phyloP scores from a whole-genome alignment of 495 filamentous ascomycete species.

The Aspergillus affinis region DNA sequence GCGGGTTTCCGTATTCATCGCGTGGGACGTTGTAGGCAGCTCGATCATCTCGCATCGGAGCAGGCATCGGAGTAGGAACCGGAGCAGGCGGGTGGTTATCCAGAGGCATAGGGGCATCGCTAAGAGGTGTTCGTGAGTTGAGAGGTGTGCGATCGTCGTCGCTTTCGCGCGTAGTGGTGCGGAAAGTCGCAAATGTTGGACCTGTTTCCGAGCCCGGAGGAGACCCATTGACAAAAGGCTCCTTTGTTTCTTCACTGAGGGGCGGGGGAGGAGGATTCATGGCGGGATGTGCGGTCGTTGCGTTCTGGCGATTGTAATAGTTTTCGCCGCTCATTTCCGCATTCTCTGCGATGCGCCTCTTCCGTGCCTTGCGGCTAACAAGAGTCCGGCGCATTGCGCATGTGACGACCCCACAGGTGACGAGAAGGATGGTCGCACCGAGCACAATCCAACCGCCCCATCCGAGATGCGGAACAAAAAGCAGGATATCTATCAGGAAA shows the following conservation, averaged over 20 bases:
- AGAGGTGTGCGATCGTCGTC: constrained; percentile 83
- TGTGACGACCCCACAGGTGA: constrained; percentile 78
- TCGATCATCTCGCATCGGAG: constrained; percentile 22
- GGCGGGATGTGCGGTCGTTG: constrained; percentile 40
- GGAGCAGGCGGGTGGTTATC: constrained; percentile 21
- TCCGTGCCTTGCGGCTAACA: constrained; percentile 86
- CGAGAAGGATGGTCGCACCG: constrained; percentile 83
- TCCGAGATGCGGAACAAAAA: constrained; percentile 90
- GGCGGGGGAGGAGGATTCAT: constrained; percentile 36
- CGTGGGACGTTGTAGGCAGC: constrained; percentile 43
- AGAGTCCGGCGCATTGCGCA: constrained; percentile 97
- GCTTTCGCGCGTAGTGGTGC: constrained; percentile 60
- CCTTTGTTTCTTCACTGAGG: constrained; percentile 48
- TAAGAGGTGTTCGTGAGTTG: constrained; percentile 57
- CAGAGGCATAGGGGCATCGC: constrained; percentile 25
- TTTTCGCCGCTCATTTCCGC: constrained; percentile 93
- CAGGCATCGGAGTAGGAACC: background rate
- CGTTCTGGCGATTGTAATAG: constrained; percentile 75
- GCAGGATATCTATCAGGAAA: constrained; percentile 91
- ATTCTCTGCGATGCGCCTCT: constrained; percentile 88
- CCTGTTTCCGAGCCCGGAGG: constrained; percentile 54
- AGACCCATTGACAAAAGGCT: constrained; percentile 51
- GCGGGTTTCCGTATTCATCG: constrained; percentile 70
- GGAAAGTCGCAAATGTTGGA: constrained; percentile 77
- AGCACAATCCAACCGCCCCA: constrained; percentile 97